phyloP scores from a whole-genome alignment of 169 alveolate genomes.

The Neospora caninum region DNA sequence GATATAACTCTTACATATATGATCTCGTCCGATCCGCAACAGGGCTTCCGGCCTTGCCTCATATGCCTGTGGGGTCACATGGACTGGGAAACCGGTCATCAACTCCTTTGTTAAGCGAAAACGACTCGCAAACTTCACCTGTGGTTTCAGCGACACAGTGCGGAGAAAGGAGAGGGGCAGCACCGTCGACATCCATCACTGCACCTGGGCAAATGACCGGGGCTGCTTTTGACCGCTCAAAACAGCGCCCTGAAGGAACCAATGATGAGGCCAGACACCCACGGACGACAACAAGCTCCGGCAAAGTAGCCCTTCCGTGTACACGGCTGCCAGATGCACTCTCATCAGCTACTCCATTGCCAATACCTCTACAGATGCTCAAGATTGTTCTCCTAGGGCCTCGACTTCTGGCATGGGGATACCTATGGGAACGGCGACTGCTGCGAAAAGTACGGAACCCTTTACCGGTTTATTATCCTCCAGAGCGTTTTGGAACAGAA shows the following conservation, averaged over 20 bases:
- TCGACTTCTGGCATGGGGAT: slow-evolving; percentile 15
- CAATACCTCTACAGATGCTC: slow-evolving; percentile 6
- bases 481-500: slow-evolving; percentile 21
- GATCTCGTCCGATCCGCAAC: neutral
- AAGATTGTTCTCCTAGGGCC: neutral
- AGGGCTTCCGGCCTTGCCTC: neutral
- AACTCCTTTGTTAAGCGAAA: neutral
- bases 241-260: neutral
- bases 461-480: slow-evolving; percentile 52
- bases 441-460: slow-evolving; percentile 51
- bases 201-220: neutral
- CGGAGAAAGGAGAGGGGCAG: neutral
- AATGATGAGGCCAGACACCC: neutral
- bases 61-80: neutral
- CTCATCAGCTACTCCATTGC: neutral
- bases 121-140: neutral
- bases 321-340: slow-evolving; percentile 27
- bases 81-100: neutral
- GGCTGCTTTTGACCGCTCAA: neutral
- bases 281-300: neutral
- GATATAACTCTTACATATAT: neutral
- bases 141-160: neutral
- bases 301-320: neutral
- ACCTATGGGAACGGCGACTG: slow-evolving; percentile 43
- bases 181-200: neutral